Evolutionary conservation across 345 rosid genomes (phyloP).

Genomic region (Populus tremula): DNA sequence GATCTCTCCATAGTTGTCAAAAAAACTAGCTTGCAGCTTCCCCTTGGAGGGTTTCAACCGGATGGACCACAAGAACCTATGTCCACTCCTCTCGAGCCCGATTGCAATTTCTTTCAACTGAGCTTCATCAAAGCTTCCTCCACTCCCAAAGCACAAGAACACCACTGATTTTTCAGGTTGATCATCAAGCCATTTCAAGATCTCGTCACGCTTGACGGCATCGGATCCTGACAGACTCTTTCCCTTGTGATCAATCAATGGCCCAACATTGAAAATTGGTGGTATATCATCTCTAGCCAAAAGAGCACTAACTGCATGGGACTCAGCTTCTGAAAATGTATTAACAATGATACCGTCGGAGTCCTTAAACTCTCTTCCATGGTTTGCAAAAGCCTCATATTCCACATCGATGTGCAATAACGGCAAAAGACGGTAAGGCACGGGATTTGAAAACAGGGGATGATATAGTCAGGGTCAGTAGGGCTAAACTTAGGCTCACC

Average conservation of each 20-base stretch:
- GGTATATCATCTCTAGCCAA: conserved; percentile 18
- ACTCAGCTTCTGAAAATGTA: conserved; percentile 46
- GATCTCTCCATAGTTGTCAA: conserved; percentile 17
- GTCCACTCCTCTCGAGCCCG: conserved; percentile 45
- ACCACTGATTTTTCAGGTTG: conserved; percentile 50
- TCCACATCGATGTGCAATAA: not conserved
- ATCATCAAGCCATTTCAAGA: conserved; percentile 51
- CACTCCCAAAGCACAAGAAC: conserved; percentile 68
- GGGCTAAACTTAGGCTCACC: not conserved
- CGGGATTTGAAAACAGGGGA: conserved; percentile 33
- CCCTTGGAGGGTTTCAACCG: conserved; percentile 21
- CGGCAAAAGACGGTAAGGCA: conserved; percentile 44
- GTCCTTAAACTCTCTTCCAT: conserved; percentile 16
- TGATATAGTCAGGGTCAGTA: not conserved
- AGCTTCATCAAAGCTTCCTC: conserved; percentile 43
- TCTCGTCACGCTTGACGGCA: conserved; percentile 2
- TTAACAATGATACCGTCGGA: conserved; percentile 50
- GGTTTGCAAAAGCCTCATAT: fast-evolving
- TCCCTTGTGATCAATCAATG: conserved; percentile 22
- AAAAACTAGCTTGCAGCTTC: conserved; percentile 18
- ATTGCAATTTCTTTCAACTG: conserved; percentile 46
- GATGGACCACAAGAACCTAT: conserved; percentile 52
- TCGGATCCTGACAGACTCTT: not conserved
- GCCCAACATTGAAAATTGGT: conserved; percentile 48
- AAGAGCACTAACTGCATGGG: conserved; percentile 26